Evolutionary conservation across 148 eudicot genomes (phyloP), one percentile per base, ranked within the genome.

Genomic region (Vaccinium vitisidaea): DNA sequence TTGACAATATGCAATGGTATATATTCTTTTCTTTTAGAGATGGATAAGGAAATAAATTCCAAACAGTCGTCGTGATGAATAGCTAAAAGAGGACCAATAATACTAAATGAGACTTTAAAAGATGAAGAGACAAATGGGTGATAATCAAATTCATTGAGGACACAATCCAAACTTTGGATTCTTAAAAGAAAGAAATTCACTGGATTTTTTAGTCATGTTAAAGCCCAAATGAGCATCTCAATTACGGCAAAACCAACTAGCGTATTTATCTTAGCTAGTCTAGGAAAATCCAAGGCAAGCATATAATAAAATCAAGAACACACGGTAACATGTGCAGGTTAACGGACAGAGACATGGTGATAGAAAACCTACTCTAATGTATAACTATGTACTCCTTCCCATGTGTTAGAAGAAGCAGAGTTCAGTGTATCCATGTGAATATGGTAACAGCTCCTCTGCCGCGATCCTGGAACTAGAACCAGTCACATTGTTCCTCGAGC

Each of bases 401-500:
- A 52, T 55, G 59, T 39, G 49, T 91, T 84, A 95, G 83, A 93
- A 95, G 86, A 95, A 95, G 94, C 98, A 95, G 70, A 95, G 96
- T 85, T 94, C 98, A 2, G 98, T 95, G 79, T 95, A 95, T 77
- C 94, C 97, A 85, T 94, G 93, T 16, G 95, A 92, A 84, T 92
- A 95, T 15, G 98, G 97, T 79, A 95, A 88, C 78, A 95, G 90
- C 89, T 94, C 97, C 56, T 94, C 95, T 32, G 90, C 97, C 86
- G 90, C 97, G 63, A 94, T 84, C 75, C 92, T 92, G 4, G 98
- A 92, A 87, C 91, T 92, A 32, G 98, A 91, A 85, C 88, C 89
- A 46, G 93, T 93, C 93, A 87, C 88, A 87, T 90, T 94, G 92
- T 89, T 92, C 83, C 94, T 94, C 54, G 90, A 84, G 15, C 91